phyloP scores from a whole-genome alignment of 345 rosid species.

The Erucastrum elatum region DNA sequence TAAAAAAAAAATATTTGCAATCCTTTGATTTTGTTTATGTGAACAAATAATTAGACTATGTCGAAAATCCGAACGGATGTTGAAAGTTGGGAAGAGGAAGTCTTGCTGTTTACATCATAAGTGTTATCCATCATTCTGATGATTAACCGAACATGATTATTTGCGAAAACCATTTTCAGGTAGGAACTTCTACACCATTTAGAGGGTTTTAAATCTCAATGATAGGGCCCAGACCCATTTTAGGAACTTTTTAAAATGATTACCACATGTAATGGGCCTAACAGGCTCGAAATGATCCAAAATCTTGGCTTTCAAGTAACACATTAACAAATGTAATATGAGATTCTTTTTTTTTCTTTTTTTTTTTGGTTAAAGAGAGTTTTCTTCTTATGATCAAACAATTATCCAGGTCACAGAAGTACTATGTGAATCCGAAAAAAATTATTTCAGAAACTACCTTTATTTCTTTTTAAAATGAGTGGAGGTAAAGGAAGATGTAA shows the following conservation, averaged over 20 bases:
- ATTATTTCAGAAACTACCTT: background rate
- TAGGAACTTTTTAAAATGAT: background rate
- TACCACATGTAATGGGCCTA: background rate
- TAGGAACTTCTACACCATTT: background rate
- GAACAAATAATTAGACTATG: no score
- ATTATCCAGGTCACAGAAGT: no score
- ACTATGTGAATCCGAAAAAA: background rate
- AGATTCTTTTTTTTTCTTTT: no score
- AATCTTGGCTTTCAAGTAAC: background rate
- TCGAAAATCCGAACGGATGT: slow-evolving; percentile 69
- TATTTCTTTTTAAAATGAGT: background rate
- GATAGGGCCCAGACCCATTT: background rate
- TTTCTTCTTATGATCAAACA: background rate
- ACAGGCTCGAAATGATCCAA: background rate
- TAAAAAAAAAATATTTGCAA: no score
- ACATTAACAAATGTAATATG: background rate
- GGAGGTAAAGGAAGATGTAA: slow-evolving; percentile 13
- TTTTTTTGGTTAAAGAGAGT: no score
- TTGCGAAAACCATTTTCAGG: no score
- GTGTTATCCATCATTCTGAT: no score
- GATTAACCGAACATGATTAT: no score
- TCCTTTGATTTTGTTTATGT: no score
- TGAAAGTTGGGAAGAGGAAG: slow-evolving; percentile 50
- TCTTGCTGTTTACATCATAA: no score
- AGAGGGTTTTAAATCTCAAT: background rate